Evolutionary conservation across 139 green algal genomes (phyloP), one percentile per base, ranked within the genome.

Genomic region (Zygnema cylindricum): DNA sequence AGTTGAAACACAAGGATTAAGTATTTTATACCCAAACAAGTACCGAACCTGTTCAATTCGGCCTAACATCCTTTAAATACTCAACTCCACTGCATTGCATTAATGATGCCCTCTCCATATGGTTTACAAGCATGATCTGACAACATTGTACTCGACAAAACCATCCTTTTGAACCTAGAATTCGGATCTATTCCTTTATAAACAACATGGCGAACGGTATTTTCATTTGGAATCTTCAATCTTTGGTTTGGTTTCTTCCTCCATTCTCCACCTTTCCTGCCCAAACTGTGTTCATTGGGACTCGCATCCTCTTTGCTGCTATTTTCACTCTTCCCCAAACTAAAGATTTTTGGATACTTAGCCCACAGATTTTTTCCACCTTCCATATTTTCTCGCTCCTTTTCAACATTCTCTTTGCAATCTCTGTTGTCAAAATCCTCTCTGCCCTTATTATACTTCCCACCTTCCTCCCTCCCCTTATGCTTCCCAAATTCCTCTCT

Each of bases 61-160:
- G n/a, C n/a, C n/a, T n/a, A n/a, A n/a, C n/a, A n/a, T n/a, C n/a
- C n/a, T n/a, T n/a, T 63, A 63, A 63, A 7, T 25, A 16, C 49
- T 63, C 49, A 63, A 23, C 78, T 77, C 78, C 42, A 86, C 43
- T 86, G 78, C 38, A 86, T 86, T 0, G 78, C 78, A 86, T 86
- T 63, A 1, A 86, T 86, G 3, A 86, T 43, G 3, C 78, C 78
- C 35, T 86, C 43, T 23, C 78, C 78, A 36, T 69, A 86, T 33
- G 43, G 78, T 63, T 82, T 69, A 55, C 82, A 87, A 30, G 36
- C 49, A 84, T 87, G 82, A 71, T 87, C 82, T 3, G 21, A 39
- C 57, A 87, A 21, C 55, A 89, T 86, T 0, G 69, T 85, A 22
- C 71, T 42, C 16, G 35, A 76, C 0, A 89, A 0, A 35, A 89